Base-by-base conservation (phyloP, 2,329 filamentous ascomycete genomes). In the Curvularia verruculosa region DNA sequence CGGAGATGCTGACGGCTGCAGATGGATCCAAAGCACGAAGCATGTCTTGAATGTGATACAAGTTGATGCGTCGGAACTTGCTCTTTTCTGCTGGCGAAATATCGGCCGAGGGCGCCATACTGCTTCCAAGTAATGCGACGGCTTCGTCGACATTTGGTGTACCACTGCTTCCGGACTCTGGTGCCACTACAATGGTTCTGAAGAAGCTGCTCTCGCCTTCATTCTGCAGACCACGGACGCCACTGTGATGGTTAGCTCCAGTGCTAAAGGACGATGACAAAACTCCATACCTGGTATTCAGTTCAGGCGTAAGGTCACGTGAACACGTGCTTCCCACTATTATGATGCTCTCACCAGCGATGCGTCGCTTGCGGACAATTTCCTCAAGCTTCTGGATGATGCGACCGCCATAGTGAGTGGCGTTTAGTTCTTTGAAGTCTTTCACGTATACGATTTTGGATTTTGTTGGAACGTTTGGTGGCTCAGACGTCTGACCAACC, bases 361-460 rank as follows among this genome's bases (percentile, higher is more conserved):
- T 82, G 81, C 93, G 89, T 56, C 88, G 83, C 57, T 85, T 84
- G 66, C 93, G 88, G 24, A 96, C 85, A 6, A 89, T 81, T 46
- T 85, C 83, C 51, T 90, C 87, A 12, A 99, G 78, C 56, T 88
- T 86, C 39, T 82, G 79, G 7, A 97, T 78, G 29, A 98, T 84
- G 21, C 84, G 82, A 1, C 85, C 82, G 10, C 92, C 91, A 56
- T 91, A 87, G 5, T 84, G 75, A 0, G 89, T 88, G 69, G 85
- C 84, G 66, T 84, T 86, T 8, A 99, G 81, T 61, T 96, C 91
- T 51, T 90, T 87, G 68, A 92, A 90, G 72, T 98, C 91, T 71
- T 90, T 86, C 12, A 96, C 79, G 66, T 91, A 91, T 37, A 96
- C 81, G 56, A 98, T 87, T 7, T 92, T 82, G 23, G 82, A 82